phyloP scores from a whole-genome alignment of 805 yeast species.

The Nakazawaea wyomingensis region DNA sequence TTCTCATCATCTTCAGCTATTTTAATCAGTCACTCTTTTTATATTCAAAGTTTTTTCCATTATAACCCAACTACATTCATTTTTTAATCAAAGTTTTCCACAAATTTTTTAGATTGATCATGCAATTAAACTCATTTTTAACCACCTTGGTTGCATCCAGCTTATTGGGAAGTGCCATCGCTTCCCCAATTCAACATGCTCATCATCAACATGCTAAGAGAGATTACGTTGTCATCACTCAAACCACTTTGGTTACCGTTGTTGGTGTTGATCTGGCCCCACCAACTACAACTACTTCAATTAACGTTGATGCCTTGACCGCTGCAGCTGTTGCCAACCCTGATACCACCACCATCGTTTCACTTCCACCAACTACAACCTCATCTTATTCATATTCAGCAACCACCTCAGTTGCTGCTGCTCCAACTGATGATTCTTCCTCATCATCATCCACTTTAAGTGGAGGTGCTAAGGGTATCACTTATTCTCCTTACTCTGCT shows the following conservation, averaged over 20 bases:
- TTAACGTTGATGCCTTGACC: slow-evolving; percentile 26
- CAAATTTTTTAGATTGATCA: slow-evolving; percentile 10
- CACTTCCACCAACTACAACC: slow-evolving; percentile 23
- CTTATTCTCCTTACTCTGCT: slow-evolving; percentile 74
- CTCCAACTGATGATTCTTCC: slow-evolving; percentile 26
- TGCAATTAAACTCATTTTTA: slow-evolving; percentile 31
- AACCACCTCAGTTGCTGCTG: slow-evolving; percentile 22
- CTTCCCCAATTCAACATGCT: slow-evolving; percentile 57
- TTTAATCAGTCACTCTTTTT: background rate
- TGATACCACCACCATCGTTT: slow-evolving; percentile 20
- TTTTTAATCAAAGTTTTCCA: background rate
- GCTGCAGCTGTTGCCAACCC: slow-evolving; percentile 17
- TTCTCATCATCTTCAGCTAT: background rate
- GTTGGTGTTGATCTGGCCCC: slow-evolving; percentile 28
- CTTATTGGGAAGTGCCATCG: slow-evolving; percentile 43
- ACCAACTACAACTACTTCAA: slow-evolving; percentile 25
- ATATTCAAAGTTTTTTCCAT: too few relatives aligned
- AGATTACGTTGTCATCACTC: slow-evolving; percentile 43
- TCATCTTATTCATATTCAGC: slow-evolving; percentile 16
- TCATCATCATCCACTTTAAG: too few relatives aligned
- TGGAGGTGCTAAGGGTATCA: slow-evolving; percentile 62
- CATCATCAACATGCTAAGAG: slow-evolving; percentile 59
- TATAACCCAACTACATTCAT: background rate
- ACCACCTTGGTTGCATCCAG: slow-evolving; percentile 41
- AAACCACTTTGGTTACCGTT: slow-evolving; percentile 44